phyloP scores from a whole-genome alignment of 495 filamentous ascomycete species.

The Hypoxylon trugodes region DNA sequence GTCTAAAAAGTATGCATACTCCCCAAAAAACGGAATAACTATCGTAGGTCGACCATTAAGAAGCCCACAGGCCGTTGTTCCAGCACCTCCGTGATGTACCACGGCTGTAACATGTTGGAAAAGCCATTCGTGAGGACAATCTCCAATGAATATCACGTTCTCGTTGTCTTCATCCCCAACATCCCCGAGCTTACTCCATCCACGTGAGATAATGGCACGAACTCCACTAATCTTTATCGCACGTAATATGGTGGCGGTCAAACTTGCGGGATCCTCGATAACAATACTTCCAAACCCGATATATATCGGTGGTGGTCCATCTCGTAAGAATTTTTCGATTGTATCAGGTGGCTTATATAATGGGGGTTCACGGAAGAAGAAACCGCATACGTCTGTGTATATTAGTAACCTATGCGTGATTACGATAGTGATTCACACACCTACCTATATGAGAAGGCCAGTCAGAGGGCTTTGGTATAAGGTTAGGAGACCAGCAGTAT shows the following conservation, averaged over 20 bases:
- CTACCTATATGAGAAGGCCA: background rate
- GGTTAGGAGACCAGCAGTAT: background rate
- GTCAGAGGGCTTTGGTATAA: background rate
- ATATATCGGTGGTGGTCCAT: background rate
- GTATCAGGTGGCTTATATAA: background rate
- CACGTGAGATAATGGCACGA: background rate
- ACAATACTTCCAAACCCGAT: background rate
- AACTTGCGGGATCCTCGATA: background rate
- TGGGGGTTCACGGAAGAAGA: background rate
- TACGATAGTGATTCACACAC: background rate
- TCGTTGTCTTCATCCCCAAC: background rate
- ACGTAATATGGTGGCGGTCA: background rate
- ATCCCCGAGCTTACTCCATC: background rate
- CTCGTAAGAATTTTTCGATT: background rate
- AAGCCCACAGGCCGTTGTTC: background rate
- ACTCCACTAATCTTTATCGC: background rate
- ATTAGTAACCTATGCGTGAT: too few relatives aligned
- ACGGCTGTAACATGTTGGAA: background rate
- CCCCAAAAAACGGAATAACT: background rate
- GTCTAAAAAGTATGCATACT: background rate
- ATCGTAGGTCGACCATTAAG: background rate
- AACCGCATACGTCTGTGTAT: background rate
- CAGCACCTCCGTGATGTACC: background rate
- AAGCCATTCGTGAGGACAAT: background rate
- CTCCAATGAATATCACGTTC: background rate